These are phyloP conservation scores for Colletotrichum liaoningense DNA, from an alignment of 2,329 filamentous ascomycete species.

Conservation along the genomic window DNA sequence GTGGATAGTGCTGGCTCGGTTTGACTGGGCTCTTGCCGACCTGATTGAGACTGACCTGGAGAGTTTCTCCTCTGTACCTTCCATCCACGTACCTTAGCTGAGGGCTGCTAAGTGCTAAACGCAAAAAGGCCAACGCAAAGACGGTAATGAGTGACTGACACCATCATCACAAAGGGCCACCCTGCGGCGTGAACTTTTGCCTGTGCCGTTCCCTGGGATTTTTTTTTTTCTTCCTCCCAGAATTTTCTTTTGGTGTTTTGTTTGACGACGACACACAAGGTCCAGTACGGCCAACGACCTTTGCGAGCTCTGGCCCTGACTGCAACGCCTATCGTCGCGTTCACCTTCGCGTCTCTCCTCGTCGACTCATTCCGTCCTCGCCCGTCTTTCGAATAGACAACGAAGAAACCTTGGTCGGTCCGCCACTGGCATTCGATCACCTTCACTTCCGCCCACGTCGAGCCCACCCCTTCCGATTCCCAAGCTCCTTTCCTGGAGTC, in stretches of 20 bases:
- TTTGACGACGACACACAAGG: slow-evolving; percentile 25
- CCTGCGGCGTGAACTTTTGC: slow-evolving; percentile 34
- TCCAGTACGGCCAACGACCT: slow-evolving; percentile 19
- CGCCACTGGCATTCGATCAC: neutral
- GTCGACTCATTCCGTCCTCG: slow-evolving; percentile 11
- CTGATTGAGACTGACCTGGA: neutral
- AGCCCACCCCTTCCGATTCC: neutral
- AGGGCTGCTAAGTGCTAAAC: slow-evolving; percentile 15
- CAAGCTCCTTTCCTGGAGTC: neutral
- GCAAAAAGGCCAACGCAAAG: slow-evolving; percentile 18
- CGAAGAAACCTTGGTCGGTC: neutral
- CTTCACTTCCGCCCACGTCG: neutral
- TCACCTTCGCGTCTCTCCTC: slow-evolving; percentile 6
- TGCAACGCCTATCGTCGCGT: neutral
- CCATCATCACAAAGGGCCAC: slow-evolving; percentile 36
- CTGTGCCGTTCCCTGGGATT: slow-evolving; percentile 10
- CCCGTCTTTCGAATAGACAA: slow-evolving; percentile 7
- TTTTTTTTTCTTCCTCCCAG: neutral
- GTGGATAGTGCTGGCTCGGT: neutral
- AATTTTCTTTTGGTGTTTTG: slow-evolving; percentile 13
- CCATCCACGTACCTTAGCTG: neutral
- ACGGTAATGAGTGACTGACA: slow-evolving; percentile 29
- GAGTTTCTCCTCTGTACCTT: neutral
- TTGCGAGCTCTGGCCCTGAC: slow-evolving; percentile 22
- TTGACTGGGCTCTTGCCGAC: slow-evolving; percentile 6